phyloP scores from a whole-genome alignment of 2,329 filamentous ascomycete species.

The Alternaria incomplexa region DNA sequence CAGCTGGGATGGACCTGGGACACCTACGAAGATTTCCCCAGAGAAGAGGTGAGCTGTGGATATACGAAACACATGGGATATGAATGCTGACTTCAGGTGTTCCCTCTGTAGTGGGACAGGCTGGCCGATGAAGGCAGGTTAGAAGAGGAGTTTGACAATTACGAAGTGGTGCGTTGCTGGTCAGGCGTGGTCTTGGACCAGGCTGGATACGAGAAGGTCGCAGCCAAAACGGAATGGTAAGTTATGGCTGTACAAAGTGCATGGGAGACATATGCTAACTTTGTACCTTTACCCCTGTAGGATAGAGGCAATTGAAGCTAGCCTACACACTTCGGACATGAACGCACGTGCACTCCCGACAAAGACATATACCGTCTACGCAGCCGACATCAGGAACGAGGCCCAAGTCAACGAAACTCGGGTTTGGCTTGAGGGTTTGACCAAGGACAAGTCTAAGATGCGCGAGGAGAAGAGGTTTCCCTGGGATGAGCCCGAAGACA shows the following conservation, averaged over 20 bases:
- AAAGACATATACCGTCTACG: not conserved
- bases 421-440: not conserved
- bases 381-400: not conserved
- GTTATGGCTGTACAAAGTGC: not conserved
- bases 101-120: not conserved
- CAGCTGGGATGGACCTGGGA: not conserved
- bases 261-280: not conserved
- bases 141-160: not conserved
- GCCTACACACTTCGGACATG: not conserved
- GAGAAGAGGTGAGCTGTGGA: not conserved
- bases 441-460: not conserved
- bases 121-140: not conserved
- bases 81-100: not conserved
- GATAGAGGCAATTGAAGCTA: not conserved
- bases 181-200: not conserved
- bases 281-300: not conserved
- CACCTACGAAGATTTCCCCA: accelerated
- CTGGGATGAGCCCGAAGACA: not conserved
- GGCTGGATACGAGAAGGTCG: not conserved
- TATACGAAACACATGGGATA: not conserved
- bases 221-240: not conserved
- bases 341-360: not conserved
- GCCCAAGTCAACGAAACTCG: not conserved
- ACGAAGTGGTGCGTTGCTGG: not conserved
- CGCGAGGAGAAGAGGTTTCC: not conserved